phyloP scores from a whole-genome alignment of 495 filamentous ascomycete species.

The Xylaria castorea region DNA sequence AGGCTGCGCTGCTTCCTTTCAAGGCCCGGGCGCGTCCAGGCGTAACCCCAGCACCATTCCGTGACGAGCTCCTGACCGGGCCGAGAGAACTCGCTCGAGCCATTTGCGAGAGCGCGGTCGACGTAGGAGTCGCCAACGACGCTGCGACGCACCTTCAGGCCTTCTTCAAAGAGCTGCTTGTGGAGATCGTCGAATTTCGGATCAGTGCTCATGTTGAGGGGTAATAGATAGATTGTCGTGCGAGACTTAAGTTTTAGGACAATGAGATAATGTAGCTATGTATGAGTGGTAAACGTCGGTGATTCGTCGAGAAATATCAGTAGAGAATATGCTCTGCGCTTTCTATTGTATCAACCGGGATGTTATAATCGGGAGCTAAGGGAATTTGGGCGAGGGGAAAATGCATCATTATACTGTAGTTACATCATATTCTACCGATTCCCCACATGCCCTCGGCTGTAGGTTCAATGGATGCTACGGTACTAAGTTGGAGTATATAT shows the following conservation, averaged over 20 bases:
- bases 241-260: background rate
- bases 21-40: constrained; percentile 62
- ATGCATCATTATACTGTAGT: background rate
- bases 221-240: background rate
- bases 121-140: constrained; percentile 63
- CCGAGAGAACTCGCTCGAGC: constrained; percentile 54
- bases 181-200: constrained; percentile 46
- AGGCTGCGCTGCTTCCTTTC: constrained; percentile 60
- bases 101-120: constrained; percentile 50
- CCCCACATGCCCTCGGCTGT: constrained; percentile 4
- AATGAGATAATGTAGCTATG: background rate
- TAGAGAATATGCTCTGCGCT: background rate
- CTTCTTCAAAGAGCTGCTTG: constrained; percentile 60
- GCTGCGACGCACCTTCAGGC: constrained; percentile 57
- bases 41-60: constrained; percentile 61
- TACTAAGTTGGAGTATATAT: constrained; percentile 38
- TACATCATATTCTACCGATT: constrained; percentile 13
- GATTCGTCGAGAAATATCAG: background rate
- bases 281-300: background rate
- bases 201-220: constrained; percentile 39
- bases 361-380: background rate
- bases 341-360: background rate
- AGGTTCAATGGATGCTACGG: background rate
- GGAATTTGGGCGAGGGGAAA: constrained; percentile 6
- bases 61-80: constrained; percentile 62